Evolutionary conservation across 495 filamentous ascomycete species (phyloP), one percentile per base, ranked within the genome.

Genomic region (Diplogelasinospora grovesii): DNA sequence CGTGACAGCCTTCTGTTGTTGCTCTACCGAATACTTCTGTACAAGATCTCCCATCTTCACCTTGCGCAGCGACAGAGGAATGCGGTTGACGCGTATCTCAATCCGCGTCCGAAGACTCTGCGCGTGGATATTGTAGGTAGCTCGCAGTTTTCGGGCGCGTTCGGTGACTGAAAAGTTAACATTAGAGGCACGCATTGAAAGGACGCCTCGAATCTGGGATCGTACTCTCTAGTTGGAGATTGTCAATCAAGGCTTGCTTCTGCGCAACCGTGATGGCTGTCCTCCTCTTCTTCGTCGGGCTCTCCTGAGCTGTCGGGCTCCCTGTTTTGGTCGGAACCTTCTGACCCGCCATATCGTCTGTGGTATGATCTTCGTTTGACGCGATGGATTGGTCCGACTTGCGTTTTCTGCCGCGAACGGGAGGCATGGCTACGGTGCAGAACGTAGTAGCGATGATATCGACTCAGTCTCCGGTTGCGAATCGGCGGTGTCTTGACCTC

Each of bases 11-110:
- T 54, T 48, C 21, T 49, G 50, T 26, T 57, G 51, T n/a, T 50
- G 41, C 8, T 51, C 43, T 10, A 36, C 36, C 20, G 49, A 49
- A 49, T 57, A 62, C 36, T 54, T 72, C 21, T 77, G 69, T 13
- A 89, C 53, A 5, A 97, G 69, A 21, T 95, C 89, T 38, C 81
- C 82, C 77, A 99, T 89, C 30, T 75, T 95, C 22, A 74, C 75
- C 52, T 81, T 84, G 39, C 92, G 82, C 43, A 95, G 63, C 10
- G 80, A 77, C 26, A 77, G 70, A 6, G 92, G 92, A 31, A 99
- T 89, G 31, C 92, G 85, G 56, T 96, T 95, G 62, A 99, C 74
- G 58, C 92, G 86, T 61, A 95, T 83, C 66, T 97, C 90, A 21
- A 99, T 82, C 27, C 92, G 83, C 32, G 87, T 79, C 28, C 82